phyloP scores from a whole-genome alignment of 257 asterid genomes.

The Solanum pimpinellifolium region DNA sequence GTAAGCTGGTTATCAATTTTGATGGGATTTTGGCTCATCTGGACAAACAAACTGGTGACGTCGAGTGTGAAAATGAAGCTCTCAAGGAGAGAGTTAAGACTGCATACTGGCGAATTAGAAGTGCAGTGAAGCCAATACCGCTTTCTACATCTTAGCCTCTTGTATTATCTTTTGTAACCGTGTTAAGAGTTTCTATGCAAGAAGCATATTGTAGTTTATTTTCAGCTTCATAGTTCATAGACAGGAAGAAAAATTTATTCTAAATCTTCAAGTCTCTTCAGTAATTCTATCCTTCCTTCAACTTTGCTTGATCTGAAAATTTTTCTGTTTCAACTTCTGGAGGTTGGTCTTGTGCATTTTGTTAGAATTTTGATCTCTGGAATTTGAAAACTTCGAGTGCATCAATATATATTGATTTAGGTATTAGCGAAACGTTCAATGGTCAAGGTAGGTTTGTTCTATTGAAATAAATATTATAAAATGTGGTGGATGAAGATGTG shows the following conservation, averaged over 20 bases:
- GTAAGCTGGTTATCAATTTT: constrained; percentile 54
- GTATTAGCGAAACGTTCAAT: no score
- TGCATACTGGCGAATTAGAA: constrained; percentile 55
- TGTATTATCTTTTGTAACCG: neutral
- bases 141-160: constrained; percentile 29
- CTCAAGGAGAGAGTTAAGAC: constrained; percentile 71
- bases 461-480: no score
- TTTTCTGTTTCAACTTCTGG: neutral
- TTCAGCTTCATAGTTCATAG: neutral
- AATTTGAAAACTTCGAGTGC: no score
- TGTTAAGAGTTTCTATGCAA: neutral
- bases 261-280: neutral
- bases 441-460: no score
- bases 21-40: constrained; percentile 66
- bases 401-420: no score
- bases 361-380: neutral
- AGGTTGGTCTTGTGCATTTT: neutral
- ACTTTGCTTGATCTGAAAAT: neutral
- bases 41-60: constrained; percentile 71
- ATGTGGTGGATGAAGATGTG: no score
- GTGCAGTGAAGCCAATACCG: constrained; percentile 82
- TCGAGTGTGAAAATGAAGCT: constrained; percentile 71
- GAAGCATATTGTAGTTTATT: neutral
- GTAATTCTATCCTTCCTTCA: neutral
- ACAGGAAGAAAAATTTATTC: neutral